Conservation (phyloP, 1,284 basidiomycete species). For the Cutaneotrichosporon daszewskae region DNA sequence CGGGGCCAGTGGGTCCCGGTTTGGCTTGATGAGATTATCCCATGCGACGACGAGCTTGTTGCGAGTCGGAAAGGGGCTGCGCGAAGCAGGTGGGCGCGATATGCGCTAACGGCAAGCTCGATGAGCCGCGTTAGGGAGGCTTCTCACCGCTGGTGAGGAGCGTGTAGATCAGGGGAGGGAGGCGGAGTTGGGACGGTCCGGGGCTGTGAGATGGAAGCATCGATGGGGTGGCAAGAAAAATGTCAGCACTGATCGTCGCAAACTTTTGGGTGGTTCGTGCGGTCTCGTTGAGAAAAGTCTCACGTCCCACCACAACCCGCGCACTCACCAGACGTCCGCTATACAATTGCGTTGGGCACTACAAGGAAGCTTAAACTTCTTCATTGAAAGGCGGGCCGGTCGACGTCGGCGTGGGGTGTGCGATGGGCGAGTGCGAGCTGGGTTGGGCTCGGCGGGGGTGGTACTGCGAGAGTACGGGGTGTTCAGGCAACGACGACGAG, state of each 20-base stretch:
- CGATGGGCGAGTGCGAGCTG: no score
- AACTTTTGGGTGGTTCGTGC: no score
- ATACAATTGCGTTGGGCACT: conserved; percentile 33
- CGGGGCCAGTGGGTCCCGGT: neutral
- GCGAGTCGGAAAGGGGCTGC: conserved; percentile 5
- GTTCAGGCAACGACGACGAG: no score
- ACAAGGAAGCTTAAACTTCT: conserved; percentile 44
- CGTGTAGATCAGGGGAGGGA: conserved; percentile 40
- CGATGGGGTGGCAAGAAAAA: no score
- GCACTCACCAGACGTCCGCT: conserved; percentile 33
- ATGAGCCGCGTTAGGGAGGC: conserved; percentile 42
- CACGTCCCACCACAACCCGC: no score
- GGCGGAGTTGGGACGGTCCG: conserved; percentile 37
- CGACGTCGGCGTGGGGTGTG: neutral
- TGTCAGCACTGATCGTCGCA: neutral
- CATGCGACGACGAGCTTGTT: conserved; percentile 16
- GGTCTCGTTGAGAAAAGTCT: no score
- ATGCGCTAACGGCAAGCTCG: conserved; percentile 2
- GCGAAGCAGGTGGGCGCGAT: conserved; percentile 7
- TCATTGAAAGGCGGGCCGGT: conserved; percentile 22
- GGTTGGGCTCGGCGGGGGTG: no score
- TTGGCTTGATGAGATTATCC: conserved; percentile 18
- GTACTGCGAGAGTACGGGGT: no score
- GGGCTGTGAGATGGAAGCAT: no score
- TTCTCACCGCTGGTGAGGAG: conserved; percentile 43